Conservation (phyloP, 1,284 basidiomycete genomes). For the Meripilus lineatus region DNA sequence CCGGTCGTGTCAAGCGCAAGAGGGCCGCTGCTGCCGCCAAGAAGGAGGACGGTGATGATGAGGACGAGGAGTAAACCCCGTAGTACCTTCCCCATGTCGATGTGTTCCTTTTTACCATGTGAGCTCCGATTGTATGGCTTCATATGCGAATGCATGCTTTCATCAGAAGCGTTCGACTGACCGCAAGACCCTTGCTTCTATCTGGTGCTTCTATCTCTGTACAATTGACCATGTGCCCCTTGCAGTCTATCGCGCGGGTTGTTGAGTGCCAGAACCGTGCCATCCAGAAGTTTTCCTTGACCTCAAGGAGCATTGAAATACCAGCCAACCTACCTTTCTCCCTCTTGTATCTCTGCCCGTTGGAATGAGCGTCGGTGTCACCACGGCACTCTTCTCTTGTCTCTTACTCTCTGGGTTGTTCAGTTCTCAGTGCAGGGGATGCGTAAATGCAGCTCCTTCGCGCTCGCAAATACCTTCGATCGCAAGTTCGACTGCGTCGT, state of each 20-base stretch:
- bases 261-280: not conserved
- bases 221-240: not conserved
- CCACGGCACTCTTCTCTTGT: not conserved
- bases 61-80: constrained; percentile 75
- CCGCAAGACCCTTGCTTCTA: not conserved
- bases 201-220: not conserved
- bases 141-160: constrained; percentile 26
- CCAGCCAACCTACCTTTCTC: not conserved
- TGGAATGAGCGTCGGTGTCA: not conserved
- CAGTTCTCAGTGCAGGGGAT: no score
- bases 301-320: not conserved
- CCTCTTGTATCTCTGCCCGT: not conserved
- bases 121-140: constrained; percentile 25
- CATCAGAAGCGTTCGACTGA: constrained; percentile 5
- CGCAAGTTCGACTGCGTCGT: constrained; percentile 15
- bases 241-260: not conserved
- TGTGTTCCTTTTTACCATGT: constrained; percentile 24
- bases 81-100: constrained; percentile 16
- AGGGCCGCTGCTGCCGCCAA: constrained; percentile 90
- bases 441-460: not conserved
- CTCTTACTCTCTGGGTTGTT: not conserved
- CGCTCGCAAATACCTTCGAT: constrained; percentile 22
- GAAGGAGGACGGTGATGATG: constrained; percentile 87
- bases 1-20: constrained; percentile 99
- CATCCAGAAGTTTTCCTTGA: not conserved